These are phyloP conservation scores for Ochromonadaceae sp. DNA, from an alignment of 352 stramenopile genomes.

Conservation along the genomic window DNA sequence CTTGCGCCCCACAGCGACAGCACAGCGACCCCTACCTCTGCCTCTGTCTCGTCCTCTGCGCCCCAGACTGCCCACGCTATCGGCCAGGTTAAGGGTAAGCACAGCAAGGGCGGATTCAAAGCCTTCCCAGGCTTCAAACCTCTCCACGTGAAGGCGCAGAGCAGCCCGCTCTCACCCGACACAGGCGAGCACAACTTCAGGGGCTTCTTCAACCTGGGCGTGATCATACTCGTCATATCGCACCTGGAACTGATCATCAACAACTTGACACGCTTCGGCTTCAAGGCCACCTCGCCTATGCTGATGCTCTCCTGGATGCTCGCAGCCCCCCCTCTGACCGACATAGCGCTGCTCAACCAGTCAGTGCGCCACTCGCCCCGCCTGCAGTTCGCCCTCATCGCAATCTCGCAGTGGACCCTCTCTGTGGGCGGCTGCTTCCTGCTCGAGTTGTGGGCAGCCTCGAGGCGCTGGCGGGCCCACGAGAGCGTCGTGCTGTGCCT, in stretches of 20 bases:
- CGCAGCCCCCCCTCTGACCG: not conserved
- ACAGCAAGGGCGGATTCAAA: not conserved
- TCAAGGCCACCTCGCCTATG: slow-evolving; percentile 3
- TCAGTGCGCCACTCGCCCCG: no score
- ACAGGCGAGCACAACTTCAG: slow-evolving; percentile 10
- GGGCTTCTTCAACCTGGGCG: slow-evolving; percentile 17
- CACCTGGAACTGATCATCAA: slow-evolving; percentile 16
- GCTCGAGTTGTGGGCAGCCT: no score
- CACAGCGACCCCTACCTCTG: not conserved
- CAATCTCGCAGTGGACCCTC: no score
- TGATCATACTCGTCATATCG: slow-evolving; percentile 12
- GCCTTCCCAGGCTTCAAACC: slow-evolving; percentile 13
- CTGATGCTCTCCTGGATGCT: slow-evolving; percentile 9
- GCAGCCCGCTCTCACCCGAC: not conserved
- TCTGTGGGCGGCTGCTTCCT: no score
- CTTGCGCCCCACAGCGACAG: not conserved
- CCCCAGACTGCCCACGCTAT: not conserved
- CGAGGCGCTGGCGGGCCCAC: no score
- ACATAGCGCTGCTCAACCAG: no score
- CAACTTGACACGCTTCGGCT: slow-evolving; percentile 11
- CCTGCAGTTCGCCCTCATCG: no score
- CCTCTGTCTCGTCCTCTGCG: not conserved
- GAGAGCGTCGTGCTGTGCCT: no score
- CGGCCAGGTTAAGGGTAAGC: not conserved
- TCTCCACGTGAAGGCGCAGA: not conserved